phyloP scores from a whole-genome alignment of 495 filamentous ascomycete species.

The Neurospora pannonica region DNA sequence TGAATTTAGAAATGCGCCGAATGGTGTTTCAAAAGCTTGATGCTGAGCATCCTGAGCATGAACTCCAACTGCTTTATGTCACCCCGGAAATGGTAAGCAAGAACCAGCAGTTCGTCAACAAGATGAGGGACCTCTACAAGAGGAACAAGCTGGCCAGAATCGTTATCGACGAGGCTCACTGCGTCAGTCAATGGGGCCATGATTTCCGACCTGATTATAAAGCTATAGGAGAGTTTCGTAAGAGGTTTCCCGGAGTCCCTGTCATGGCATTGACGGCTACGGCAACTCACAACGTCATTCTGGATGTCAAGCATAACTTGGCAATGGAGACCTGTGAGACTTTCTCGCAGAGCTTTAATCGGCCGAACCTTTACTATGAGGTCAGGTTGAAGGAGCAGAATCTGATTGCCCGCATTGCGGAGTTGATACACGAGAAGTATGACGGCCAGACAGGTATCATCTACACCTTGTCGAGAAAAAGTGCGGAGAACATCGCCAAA shows the following conservation, averaged over 20 bases:
- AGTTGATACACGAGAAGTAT: conserved; percentile 60
- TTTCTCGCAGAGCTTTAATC: conserved; percentile 88
- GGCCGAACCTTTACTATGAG: conserved; percentile 83
- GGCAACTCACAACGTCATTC: conserved; percentile 82
- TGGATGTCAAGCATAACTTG: conserved; percentile 83
- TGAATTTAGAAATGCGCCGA: conserved; percentile 40
- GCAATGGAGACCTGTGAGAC: conserved; percentile 64
- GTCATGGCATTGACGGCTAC: conserved; percentile 93
- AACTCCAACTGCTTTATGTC: conserved; percentile 79
- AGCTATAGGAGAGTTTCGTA: conserved; percentile 60
- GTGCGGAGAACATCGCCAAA: conserved; percentile 69
- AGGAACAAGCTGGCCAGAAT: conserved; percentile 70
- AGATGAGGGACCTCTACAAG: conserved; percentile 52
- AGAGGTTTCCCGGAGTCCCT: conserved; percentile 64
- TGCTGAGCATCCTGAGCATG: conserved; percentile 52
- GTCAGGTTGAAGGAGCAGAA: conserved; percentile 49
- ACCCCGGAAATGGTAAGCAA: conserved; percentile 95
- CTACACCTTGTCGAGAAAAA: conserved; percentile 80
- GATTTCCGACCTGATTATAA: conserved; percentile 98
- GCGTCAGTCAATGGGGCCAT: conserved; percentile 98
- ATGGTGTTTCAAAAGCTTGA: conserved; percentile 52
- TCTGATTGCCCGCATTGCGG: conserved; percentile 55
- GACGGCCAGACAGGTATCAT: conserved; percentile 75
- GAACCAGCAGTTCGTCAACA: conserved; percentile 51
- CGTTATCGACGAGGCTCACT: conserved; percentile 97